Evolutionary conservation across 176 grass and related monocot genomes (phyloP), one percentile per base, ranked within the genome.

Genomic region (Oryza rufipogon): DNA sequence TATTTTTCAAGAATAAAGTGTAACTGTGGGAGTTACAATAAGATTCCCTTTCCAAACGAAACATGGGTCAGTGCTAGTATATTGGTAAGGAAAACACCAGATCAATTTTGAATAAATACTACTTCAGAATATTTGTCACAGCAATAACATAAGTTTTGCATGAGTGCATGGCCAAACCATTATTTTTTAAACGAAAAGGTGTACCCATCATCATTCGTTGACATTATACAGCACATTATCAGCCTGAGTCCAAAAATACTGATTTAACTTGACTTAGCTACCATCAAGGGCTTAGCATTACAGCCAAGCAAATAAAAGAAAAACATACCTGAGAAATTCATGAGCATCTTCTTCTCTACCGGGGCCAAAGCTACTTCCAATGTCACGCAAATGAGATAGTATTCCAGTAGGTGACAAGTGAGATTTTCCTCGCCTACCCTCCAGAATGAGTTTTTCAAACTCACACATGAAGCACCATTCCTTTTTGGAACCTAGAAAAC

Each of bases 401-500:
- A 98, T 93, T 39, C 86, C 89, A 33, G 69, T 86, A 54, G 92
- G 92, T 85, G 96, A 98, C 46, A 95, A 73, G 20, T 66, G 83
- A 79, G 85, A 82, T 20, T 78, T 88, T 84, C 83, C 89, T 79
- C 42, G 34, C 34, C 89, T 98, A 69, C 90, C 87, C 72, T 86
- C 92, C 63, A 65, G 70, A 46, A 88, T 76, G 81, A 98, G 87
- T 20, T 66, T 93, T 91, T 95, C 91, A 77, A 98, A 88, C 77
- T 98, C 92, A 77, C 96, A 98, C 19, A 88, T 84, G 83, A 98
- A 98, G 77, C 96, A 98, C 93, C 96, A 95, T 68, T 85, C 92
- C 65, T 32, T 83, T 76, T 87, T 86, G 56, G 82, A 75, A 93
- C 93, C 96, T 91, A 83, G 16, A 86, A 51, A 88, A 85, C 47